Conservation (phyloP, 176 grass and related monocot species). For the Neostapfia colusana region DNA sequence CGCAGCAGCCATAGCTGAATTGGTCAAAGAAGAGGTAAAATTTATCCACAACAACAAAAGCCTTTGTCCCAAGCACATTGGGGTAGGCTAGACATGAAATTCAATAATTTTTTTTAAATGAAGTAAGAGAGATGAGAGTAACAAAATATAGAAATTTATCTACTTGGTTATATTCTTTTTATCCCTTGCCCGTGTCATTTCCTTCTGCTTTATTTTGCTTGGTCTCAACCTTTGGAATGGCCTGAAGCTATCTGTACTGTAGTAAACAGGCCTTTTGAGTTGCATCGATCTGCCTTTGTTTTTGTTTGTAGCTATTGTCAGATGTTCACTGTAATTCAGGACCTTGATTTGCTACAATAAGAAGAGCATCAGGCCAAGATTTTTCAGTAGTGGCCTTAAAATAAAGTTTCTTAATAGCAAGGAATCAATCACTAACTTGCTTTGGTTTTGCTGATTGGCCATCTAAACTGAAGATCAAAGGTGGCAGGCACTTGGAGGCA, state of each 20-base stretch:
- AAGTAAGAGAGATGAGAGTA: no score
- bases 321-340: neutral
- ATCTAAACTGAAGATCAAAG: constrained; percentile 53
- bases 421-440: constrained; percentile 25
- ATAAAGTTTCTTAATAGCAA: neutral
- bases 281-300: neutral
- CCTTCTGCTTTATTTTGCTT: constrained; percentile 32
- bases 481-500: constrained; percentile 62
- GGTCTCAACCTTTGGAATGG: constrained; percentile 20
- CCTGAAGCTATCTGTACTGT: neutral
- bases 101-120: no score
- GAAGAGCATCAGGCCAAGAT: neutral
- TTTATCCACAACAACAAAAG: no score
- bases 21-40: constrained; percentile 90
- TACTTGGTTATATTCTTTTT: constrained; percentile 21
- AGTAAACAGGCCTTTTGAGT: neutral
- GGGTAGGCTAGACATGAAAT: no score
- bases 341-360: constrained; percentile 11
- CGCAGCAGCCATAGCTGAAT: constrained; percentile 61
- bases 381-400: neutral
- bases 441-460: constrained; percentile 34
- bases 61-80: no score
- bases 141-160: no score
- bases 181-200: constrained; percentile 30
- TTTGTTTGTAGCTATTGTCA: neutral